phyloP scores from a whole-genome alignment of 257 asterid species.

The Leptodermis oblonga region DNA sequence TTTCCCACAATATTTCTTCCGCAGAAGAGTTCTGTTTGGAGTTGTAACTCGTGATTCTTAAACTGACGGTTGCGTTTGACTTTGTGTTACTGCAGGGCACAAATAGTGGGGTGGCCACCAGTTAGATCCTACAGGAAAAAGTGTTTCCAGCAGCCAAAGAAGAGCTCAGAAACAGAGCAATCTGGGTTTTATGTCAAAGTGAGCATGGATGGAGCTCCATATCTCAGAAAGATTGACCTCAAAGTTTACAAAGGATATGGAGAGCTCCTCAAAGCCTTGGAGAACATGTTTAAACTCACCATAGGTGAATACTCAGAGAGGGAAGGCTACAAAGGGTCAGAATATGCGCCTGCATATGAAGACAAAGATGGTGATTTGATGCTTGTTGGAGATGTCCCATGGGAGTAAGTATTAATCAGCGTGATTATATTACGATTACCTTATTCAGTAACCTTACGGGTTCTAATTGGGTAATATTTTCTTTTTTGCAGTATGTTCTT shows the following conservation, averaged over 20 bases:
- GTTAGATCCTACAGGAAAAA: constrained; percentile 61
- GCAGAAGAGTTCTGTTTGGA: neutral
- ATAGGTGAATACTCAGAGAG: constrained; percentile 86
- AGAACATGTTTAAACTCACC: constrained; percentile 73
- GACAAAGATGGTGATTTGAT: constrained; percentile 90
- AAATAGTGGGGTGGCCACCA: constrained; percentile 92
- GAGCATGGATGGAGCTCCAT: constrained; percentile 92
- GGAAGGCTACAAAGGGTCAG: constrained; percentile 85
- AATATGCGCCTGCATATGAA: constrained; percentile 87
- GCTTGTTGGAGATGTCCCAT: constrained; percentile 96
- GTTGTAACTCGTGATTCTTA: no score
- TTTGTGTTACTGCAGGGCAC: constrained; percentile 46
- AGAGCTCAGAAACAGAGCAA: constrained; percentile 45
- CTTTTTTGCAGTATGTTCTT: constrained; percentile 60
- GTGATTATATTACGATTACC: neutral
- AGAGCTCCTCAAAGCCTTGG: constrained; percentile 54
- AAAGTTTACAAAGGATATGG: constrained; percentile 51
- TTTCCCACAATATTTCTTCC: neutral
- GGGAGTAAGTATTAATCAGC: constrained; percentile 46
- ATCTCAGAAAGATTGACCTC: constrained; percentile 73
- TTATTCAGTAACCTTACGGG: neutral
- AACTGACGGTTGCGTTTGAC: neutral
- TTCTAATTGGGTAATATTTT: neutral
- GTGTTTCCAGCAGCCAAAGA: constrained; percentile 40
- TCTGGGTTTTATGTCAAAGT: constrained; percentile 68